phyloP scores from a whole-genome alignment of 805 yeast genomes.

The Grigorovia transvaalensis region DNA sequence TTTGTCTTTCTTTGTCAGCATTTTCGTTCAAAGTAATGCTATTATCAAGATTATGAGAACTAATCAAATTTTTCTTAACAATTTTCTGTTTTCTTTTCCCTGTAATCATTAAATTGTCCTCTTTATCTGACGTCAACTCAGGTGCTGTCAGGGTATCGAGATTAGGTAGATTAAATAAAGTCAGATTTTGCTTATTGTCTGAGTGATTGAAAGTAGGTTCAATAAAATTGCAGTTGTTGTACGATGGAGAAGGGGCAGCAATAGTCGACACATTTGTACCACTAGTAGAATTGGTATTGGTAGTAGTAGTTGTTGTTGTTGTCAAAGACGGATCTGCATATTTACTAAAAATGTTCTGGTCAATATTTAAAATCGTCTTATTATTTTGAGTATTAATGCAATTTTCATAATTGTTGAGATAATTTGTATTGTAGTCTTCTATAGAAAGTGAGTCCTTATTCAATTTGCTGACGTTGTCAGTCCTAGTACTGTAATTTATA shows the following conservation, averaged over 20 bases:
- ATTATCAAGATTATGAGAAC: background rate
- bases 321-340: conserved; percentile 29
- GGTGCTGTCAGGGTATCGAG: background rate
- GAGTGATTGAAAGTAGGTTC: background rate
- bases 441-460: background rate
- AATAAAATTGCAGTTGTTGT: no score
- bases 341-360: conserved; percentile 17
- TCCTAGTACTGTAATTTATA: conserved; percentile 4
- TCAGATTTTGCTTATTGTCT: background rate
- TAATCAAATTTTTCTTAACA: background rate
- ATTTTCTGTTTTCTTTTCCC: background rate
- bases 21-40: no score
- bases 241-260: background rate
- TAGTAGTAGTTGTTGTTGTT: conserved; percentile 15
- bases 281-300: background rate
- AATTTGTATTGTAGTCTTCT: background rate
- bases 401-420: conserved; percentile 4
- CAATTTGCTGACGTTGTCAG: background rate
- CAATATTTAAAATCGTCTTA: background rate
- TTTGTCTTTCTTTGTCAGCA: background rate
- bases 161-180: background rate
- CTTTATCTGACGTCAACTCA: background rate
- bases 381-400: conserved; percentile 2
- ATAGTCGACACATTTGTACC: background rate
- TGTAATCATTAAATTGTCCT: background rate